Evolutionary conservation across 2,329 filamentous ascomycete genomes (phyloP), one percentile per base, ranked within the genome.

Genomic region (Alternaria infectoria): DNA sequence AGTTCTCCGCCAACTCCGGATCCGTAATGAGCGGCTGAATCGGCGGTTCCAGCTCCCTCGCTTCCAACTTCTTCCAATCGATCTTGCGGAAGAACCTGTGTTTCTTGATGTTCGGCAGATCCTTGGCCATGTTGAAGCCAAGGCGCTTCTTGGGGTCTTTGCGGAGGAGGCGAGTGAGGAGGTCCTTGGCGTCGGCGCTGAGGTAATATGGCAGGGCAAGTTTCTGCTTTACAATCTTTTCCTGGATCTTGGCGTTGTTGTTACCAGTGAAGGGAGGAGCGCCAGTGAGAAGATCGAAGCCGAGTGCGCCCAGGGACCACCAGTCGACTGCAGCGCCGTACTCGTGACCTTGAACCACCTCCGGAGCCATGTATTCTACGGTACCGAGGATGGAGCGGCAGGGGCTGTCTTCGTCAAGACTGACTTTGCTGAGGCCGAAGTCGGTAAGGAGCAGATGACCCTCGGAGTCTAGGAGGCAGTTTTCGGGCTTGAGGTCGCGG

Each of bases 291-390:
- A 99, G 85, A 78, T 99, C 96, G 79, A 90, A 97, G 32, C 93
- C 93, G 49, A 99, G 87, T 3, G 95, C 94, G 36, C 96, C 96
- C 50, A 99, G 90, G 5, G 94, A 97, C 96, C 96, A 99, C 95
- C 95, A 99, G 82, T 99, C 96, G 17, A 97, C 96, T 2, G 93
- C 90, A 80, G 94, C 95, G 75, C 95, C 94, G 79, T 99, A 99
- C 69, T 92, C 90, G 69, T 92, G 90, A 65, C 93, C 94, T 66
- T 90, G 87, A 64, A 99, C 89, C 55, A 99, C 92, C 81, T 99
- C 96, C 1, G 96, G 96, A 0, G 96, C 96, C 96, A 99, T 99
- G 86, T 99, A 99, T 79, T 98, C 96, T 62, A 97, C 91, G 0
- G 96, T 99, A 54, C 96, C 96, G 10, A 97, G 88, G 69, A 97